Base-by-base conservation (phyloP, 2,329 filamentous ascomycete species). In the Colletotrichum spinosum region DNA sequence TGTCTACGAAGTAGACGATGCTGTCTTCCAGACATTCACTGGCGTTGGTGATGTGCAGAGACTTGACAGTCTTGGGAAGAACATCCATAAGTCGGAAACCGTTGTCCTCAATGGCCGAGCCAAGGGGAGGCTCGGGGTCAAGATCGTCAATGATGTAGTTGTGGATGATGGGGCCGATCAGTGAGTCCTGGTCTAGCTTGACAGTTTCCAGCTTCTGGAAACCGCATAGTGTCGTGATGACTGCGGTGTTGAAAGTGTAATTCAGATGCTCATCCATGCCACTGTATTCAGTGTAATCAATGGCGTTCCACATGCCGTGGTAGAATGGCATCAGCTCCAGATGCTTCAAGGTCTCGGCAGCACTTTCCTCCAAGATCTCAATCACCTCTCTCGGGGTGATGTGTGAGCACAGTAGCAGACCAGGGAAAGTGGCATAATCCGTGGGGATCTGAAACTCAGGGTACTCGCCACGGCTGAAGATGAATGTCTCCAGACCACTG, bases 241-340 rank as follows among this genome's bases (percentile, higher is more conserved):
- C 42, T 25, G 10, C 34, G 0, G 2, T 1, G 11, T 25, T 2
- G 10, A 25, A 15, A 6, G 7, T 17, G 0, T 15, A 4, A 41
- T 25, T 6, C 3, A 6, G 13, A 9, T 35, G 9, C 15, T 42
- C 17, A 8, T 1, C 2, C 10, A 0, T 2, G 17, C 2, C 51
- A n/a, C 0, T 8, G 0, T 15, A 13, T 0, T 41, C 34, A 0
- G 0, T 1, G 17, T 17, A 39, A 37, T 41, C 35, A 25, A 4
- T 7, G 12, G 11, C 1, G 8, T 55, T 8, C 54, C 54, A 56
- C 1, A 56, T 6, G 13, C 9, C 25, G 15, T n/a, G 11, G 0
- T 48, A 25, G 2, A 56, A 56, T 8, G 42, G 42, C n/a, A 42
- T 34, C 7, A 56, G 54, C 12, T 39, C 54, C 13, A 56, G 41